phyloP scores from a whole-genome alignment of 768 basidiomycete genomes.

The Pleurotus giganteus region DNA sequence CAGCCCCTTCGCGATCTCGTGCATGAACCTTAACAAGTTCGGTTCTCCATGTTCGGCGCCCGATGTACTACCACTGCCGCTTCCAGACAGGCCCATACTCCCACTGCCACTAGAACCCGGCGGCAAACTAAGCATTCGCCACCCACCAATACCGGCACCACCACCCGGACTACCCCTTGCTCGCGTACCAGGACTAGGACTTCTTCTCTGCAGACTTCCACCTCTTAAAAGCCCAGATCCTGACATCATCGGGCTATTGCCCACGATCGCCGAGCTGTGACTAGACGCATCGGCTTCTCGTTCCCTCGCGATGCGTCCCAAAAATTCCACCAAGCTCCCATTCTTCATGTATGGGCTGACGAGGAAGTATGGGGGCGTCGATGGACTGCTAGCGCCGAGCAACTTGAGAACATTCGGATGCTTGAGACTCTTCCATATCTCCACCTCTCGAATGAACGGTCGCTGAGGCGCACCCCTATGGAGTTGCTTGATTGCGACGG shows the following conservation, averaged over 20 bases:
- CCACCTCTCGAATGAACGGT: slow-evolving; percentile 68
- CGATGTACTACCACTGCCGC: not conserved
- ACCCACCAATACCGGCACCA: slow-evolving; percentile 3
- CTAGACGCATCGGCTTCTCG: slow-evolving; percentile 17
- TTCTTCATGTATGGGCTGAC: slow-evolving; percentile 72
- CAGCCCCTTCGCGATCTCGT: slow-evolving; percentile 81
- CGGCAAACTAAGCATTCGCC: slow-evolving; percentile 9
- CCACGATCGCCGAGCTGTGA: no score
- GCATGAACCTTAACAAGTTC: slow-evolving; percentile 59
- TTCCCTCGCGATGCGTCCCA: slow-evolving; percentile 38
- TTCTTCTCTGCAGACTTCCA: slow-evolving; percentile 10
- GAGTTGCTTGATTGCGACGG: slow-evolving; percentile 74
- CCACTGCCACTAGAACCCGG: slow-evolving; percentile 6
- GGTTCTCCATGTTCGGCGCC: not conserved
- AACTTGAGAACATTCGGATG: slow-evolving; percentile 74
- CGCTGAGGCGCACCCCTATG: slow-evolving; percentile 56
- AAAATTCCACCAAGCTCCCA: slow-evolving; percentile 60
- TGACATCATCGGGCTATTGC: slow-evolving; percentile 16
- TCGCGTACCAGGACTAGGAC: slow-evolving; percentile 10
- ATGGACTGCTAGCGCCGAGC: slow-evolving; percentile 74
- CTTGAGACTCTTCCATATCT: slow-evolving; percentile 66
- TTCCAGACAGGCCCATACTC: not conserved
- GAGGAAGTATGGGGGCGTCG: slow-evolving; percentile 74
- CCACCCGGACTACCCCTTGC: slow-evolving; percentile 7
- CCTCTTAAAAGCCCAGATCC: slow-evolving; percentile 10